Evolutionary conservation across 2,329 filamentous ascomycete species (phyloP).

Genomic region (Aspergillus luchuensis): DNA sequence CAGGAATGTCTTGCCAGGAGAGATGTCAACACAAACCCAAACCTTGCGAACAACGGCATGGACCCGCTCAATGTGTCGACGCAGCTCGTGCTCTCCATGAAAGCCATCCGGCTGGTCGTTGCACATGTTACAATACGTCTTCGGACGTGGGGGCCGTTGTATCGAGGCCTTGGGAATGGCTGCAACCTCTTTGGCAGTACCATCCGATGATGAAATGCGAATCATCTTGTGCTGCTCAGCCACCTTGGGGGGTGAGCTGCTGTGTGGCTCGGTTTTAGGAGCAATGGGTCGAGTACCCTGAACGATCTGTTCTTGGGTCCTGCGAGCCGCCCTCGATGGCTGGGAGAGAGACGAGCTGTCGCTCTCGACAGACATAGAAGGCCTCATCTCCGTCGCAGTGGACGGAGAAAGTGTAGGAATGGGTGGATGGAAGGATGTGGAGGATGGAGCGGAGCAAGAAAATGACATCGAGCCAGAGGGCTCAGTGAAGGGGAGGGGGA

Average conservation of each 20-base stretch:
- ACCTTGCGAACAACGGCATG: constrained; percentile 64
- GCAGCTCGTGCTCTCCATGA: constrained; percentile 80
- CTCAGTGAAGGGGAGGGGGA: constrained; percentile 35
- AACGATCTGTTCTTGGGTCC: constrained; percentile 52
- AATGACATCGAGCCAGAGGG: constrained; percentile 33
- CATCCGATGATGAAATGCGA: constrained; percentile 54
- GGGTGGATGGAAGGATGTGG: constrained; percentile 31
- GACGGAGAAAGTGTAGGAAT: constrained; percentile 39
- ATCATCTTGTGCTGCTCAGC: constrained; percentile 51
- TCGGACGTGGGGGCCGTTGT: constrained; percentile 68
- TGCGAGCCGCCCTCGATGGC: constrained; percentile 48
- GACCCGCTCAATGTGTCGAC: constrained; percentile 66
- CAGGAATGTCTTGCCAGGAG: constrained; percentile 65
- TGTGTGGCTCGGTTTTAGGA: constrained; percentile 46
- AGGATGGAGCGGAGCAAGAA: constrained; percentile 41
- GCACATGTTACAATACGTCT: constrained; percentile 71
- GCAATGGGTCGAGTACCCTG: constrained; percentile 54
- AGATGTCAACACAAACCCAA: constrained; percentile 64
- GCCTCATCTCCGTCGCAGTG: constrained; percentile 53
- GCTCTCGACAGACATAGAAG: constrained; percentile 52
- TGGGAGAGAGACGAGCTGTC: constrained; percentile 47
- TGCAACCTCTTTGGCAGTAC: constrained; percentile 57
- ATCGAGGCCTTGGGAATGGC: constrained; percentile 59
- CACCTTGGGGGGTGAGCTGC: constrained; percentile 33
- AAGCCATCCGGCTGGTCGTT: constrained; percentile 75